phyloP scores from a whole-genome alignment of 202 grass and related monocot species.

The Eragrostis tef region DNA sequence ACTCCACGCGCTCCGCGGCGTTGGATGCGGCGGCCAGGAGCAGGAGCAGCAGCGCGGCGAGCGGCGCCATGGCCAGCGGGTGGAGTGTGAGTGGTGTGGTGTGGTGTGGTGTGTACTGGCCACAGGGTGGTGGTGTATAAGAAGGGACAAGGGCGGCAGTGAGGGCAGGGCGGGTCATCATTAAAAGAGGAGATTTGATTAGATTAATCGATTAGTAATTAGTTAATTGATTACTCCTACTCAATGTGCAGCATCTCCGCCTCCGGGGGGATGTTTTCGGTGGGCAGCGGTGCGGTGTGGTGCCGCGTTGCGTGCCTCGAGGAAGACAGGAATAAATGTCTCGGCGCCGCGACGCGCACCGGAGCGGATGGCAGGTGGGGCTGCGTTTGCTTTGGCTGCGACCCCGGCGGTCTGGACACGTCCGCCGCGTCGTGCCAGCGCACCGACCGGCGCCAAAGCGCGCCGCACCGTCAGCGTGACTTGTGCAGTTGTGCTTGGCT shows the following conservation, averaged over 20 bases:
- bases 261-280: constrained; percentile 37
- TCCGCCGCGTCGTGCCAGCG: neutral
- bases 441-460: neutral
- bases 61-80: constrained; percentile 41
- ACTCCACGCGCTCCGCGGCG: constrained; percentile 10
- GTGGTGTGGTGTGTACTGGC: neutral
- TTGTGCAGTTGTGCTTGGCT: neutral
- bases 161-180: neutral
- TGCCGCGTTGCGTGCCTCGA: neutral
- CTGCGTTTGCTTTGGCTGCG: neutral
- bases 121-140: constrained; percentile 44
- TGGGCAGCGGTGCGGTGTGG: constrained; percentile 18
- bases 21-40: constrained; percentile 28
- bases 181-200: neutral
- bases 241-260: constrained; percentile 7
- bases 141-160: neutral
- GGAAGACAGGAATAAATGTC: constrained; percentile 45
- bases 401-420: constrained; percentile 33
- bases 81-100: neutral
- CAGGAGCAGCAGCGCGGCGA: constrained; percentile 46
- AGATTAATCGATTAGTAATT: neutral
- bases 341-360: neutral
- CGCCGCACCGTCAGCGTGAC: neutral
- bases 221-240: neutral
- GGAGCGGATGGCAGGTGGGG: neutral